phyloP scores from a whole-genome alignment of 805 yeast species.

The Yamadazyma tumulicola region DNA sequence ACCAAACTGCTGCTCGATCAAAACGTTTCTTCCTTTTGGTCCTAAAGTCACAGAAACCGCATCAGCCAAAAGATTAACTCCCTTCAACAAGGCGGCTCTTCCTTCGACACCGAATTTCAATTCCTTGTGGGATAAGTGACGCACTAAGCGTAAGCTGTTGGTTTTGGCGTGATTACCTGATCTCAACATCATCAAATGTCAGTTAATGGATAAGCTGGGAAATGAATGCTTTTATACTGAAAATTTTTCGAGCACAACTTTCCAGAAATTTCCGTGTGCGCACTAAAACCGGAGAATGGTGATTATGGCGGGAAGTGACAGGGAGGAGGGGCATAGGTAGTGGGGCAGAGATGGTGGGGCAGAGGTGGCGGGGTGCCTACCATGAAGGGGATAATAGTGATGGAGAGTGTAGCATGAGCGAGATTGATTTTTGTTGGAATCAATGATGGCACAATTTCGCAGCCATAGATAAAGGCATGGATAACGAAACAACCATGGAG shows the following conservation, averaged over 20 bases:
- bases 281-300: no score
- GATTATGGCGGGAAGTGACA: no score
- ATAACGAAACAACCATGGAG: no score
- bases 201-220: neutral
- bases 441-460: no score
- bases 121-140: conserved; percentile 76
- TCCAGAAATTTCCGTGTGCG: conserved; percentile 11
- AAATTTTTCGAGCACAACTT: conserved; percentile 13
- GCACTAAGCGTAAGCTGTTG: conserved; percentile 40
- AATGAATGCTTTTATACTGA: conserved; percentile 5
- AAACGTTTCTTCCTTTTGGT: conserved; percentile 96
- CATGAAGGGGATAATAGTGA: no score
- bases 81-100: conserved; percentile 87
- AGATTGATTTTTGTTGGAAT: no score
- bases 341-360: no score
- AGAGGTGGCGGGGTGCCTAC: no score
- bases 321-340: no score
- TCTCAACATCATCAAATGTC: conserved; percentile 41
- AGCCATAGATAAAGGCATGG: no score
- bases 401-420: no score
- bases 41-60: conserved; percentile 97
- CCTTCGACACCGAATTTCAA: conserved; percentile 96
- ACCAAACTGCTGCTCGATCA: conserved; percentile 95
- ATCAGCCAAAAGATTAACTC: conserved; percentile 92
- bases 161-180: conserved; percentile 37